Conservation (phyloP, 169 alveolate species). For the Babesia sp. region DNA sequence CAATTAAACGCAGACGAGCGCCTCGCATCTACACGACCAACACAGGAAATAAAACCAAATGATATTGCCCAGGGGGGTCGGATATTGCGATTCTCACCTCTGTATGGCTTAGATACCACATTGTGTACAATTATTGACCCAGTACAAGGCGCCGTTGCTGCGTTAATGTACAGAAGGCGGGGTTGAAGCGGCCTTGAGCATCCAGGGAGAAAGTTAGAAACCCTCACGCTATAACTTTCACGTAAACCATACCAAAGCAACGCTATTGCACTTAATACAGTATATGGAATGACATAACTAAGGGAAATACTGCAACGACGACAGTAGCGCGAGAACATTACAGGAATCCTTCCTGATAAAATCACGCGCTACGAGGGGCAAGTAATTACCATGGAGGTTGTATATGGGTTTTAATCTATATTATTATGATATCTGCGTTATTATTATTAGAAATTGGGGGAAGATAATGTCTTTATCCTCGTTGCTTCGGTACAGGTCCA, state of each 20-base stretch:
- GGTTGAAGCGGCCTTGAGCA: background rate
- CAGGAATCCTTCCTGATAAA: background rate
- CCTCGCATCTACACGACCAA: background rate
- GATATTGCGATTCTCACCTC: too few species aligned
- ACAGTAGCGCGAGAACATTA: background rate
- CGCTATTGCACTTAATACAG: background rate
- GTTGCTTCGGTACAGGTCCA: background rate
- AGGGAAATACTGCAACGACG: background rate
- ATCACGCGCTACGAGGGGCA: constrained; percentile 8
- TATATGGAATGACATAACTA: background rate
- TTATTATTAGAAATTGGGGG: background rate
- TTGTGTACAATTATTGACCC: too few species aligned
- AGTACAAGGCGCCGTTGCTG: too few species aligned
- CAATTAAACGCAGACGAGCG: background rate
- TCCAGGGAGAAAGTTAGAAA: background rate
- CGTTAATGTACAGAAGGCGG: background rate
- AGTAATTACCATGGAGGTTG: background rate
- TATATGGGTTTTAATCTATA: background rate
- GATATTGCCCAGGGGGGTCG: too few species aligned
- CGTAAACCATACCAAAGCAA: background rate
- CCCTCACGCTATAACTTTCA: background rate
- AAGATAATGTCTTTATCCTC: background rate
- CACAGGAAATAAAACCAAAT: background rate
- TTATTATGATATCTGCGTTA: background rate
- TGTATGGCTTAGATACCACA: too few species aligned